Percentiles rank a stretch among this genome's conserved stretches.
phyloP scores from a whole-genome alignment of 1,284 basidiomycete genomes.

The Peniophora sp. region DNA sequence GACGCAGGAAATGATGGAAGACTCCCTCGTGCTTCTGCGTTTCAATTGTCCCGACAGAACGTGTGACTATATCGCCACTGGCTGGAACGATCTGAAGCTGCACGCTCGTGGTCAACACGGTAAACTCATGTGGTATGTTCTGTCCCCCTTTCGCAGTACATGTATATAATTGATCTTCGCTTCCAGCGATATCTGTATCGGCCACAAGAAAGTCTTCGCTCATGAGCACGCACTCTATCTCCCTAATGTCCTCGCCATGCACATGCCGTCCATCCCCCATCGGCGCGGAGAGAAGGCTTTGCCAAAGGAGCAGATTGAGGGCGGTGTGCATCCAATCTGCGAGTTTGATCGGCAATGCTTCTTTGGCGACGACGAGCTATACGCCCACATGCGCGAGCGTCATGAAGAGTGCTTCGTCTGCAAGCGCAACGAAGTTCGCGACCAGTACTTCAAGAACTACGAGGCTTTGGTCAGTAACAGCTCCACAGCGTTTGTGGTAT shows the following conservation, averaged over 20 bases:
- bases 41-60: slow-evolving; percentile 80
- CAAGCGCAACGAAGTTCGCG: slow-evolving; percentile 68
- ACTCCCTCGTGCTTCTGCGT: slow-evolving; percentile 84
- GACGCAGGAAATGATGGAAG: slow-evolving; percentile 91
- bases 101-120: slow-evolving; percentile 75
- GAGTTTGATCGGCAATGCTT: slow-evolving; percentile 88
- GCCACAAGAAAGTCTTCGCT: slow-evolving; percentile 89
- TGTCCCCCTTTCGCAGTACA: neutral
- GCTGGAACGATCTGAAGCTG: slow-evolving; percentile 85
- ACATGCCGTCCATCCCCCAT: slow-evolving; percentile 70
- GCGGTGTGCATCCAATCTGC: slow-evolving; percentile 77
- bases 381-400: slow-evolving; percentile 84
- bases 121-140: slow-evolving; percentile 71
- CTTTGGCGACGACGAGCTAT: slow-evolving; percentile 91
- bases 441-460: slow-evolving; percentile 88
- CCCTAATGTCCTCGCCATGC: slow-evolving; percentile 58
- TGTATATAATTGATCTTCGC: neutral
- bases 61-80: slow-evolving; percentile 79
- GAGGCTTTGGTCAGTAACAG: slow-evolving; percentile 50
- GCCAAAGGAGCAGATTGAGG: slow-evolving; percentile 51
- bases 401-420: slow-evolving; percentile 99
- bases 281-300: slow-evolving; percentile 33
- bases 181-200: slow-evolving; percentile 79
- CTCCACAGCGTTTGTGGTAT: neutral
- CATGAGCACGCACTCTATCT: slow-evolving; percentile 92